phyloP scores from a whole-genome alignment of 371 early-diverging fungal genomes.

The Rhizopus delemar region DNA sequence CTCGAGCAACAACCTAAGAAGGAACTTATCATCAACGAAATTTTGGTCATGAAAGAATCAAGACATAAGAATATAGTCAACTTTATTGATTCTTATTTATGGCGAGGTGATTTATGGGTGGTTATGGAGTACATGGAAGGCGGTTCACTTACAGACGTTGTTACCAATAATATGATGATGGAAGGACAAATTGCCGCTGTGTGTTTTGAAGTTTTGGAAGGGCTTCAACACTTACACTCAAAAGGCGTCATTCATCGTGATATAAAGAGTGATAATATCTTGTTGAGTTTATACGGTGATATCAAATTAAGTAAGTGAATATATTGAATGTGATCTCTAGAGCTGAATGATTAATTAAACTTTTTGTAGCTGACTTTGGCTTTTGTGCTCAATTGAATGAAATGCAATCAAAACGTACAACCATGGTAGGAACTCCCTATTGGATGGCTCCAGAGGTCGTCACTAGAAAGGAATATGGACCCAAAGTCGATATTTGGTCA shows the following conservation, averaged over 20 bases:
- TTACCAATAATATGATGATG: conserved; percentile 89
- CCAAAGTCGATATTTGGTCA: conserved; percentile 97
- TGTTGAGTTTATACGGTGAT: conserved; percentile 83
- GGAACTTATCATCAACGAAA: conserved; percentile 96
- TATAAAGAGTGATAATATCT: conserved; percentile 96
- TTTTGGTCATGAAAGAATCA: conserved; percentile 89
- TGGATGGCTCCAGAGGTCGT: conserved; percentile 99
- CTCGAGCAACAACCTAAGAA: conserved; percentile 94
- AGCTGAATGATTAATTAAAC: background rate
- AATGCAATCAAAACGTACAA: conserved; percentile 76
- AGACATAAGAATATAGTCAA: conserved; percentile 95
- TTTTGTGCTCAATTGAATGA: conserved; percentile 92
- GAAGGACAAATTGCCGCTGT: conserved; percentile 96
- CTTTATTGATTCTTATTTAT: conserved; percentile 90
- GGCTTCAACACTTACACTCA: conserved; percentile 89
- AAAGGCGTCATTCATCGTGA: conserved; percentile 97
- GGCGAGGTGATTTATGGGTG: conserved; percentile 88
- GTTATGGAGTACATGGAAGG: conserved; percentile 99
- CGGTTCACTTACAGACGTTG: conserved; percentile 90
- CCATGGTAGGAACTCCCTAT: conserved; percentile 93
- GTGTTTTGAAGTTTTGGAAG: conserved; percentile 87
- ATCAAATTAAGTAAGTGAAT: conserved; percentile 84
- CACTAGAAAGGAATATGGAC: conserved; percentile 88
- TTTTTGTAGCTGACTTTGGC: conserved; percentile 84
- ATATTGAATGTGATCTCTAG: background rate